Conservation (phyloP, 2,329 filamentous ascomycete genomes). For the Orbilia javanica region DNA sequence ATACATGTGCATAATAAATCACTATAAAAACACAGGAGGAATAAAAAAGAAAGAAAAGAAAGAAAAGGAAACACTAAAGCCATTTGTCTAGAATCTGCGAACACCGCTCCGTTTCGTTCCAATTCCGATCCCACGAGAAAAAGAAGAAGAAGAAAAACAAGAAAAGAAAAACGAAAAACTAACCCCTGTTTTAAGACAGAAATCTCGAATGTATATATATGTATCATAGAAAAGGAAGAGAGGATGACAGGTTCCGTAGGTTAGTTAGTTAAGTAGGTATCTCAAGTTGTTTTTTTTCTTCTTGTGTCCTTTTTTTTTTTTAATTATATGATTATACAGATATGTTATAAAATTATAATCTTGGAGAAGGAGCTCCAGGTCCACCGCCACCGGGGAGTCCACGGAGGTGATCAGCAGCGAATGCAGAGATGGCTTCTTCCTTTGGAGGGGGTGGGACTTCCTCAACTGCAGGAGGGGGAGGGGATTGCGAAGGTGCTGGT, state of each 20-base stretch:
- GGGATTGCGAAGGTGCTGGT: no score
- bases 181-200: background rate
- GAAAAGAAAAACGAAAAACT: background rate
- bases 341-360: constrained; percentile 33
- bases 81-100: background rate
- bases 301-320: no score
- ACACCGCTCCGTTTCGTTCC: background rate
- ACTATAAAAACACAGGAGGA: no score
- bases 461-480: no score
- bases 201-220: background rate
- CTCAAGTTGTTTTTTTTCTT: no score
- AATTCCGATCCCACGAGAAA: background rate
- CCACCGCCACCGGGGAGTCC: constrained; percentile 54
- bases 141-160: background rate
- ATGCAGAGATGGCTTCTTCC: constrained; percentile 9
- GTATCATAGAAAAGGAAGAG: no score
- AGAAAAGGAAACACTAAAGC: background rate
- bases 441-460: constrained; percentile 24
- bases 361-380: constrained; percentile 46
- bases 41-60: background rate
- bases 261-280: no score
- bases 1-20: background rate
- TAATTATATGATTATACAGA: background rate
- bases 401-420: constrained; percentile 8
- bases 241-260: no score